Percentiles rank a stretch among this genome's conserved stretches.
Evolutionary conservation across 176 grass and related monocot species (phyloP).

Genomic region (Eleusine coracana): DNA sequence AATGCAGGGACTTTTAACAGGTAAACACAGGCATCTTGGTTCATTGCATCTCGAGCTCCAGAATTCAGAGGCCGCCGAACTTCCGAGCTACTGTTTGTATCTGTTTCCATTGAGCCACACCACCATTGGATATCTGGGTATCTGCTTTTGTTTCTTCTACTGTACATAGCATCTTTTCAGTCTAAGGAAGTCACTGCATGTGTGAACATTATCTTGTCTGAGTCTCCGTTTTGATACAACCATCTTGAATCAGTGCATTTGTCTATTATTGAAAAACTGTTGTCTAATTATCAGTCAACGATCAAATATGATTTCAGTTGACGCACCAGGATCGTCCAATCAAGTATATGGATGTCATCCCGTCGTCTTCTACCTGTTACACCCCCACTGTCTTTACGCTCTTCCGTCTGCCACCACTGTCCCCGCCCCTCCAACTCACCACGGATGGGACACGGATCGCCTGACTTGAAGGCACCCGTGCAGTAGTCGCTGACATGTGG

Average conservation of each 20-base stretch:
- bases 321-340: no score
- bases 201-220: constrained; percentile 11
- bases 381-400: no score
- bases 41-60: constrained; percentile 19
- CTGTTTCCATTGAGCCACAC: background rate
- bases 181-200: background rate
- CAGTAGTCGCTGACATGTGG: no score
- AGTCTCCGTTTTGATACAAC: background rate
- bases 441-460: no score
- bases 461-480: no score
- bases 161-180: background rate
- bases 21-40: constrained; percentile 20
- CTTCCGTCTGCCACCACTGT: no score
- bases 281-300: background rate
- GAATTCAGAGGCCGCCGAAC: constrained; percentile 11
- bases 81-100: background rate
- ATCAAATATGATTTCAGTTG: background rate
- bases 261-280: background rate
- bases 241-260: background rate
- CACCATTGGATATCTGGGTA: background rate
- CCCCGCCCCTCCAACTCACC: no score
- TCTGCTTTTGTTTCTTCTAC: background rate
- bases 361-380: background rate
- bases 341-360: no score
- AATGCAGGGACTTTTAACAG: background rate